Evolutionary conservation across 345 rosid genomes (phyloP).

Genomic region (Aquilaria sinensis): DNA sequence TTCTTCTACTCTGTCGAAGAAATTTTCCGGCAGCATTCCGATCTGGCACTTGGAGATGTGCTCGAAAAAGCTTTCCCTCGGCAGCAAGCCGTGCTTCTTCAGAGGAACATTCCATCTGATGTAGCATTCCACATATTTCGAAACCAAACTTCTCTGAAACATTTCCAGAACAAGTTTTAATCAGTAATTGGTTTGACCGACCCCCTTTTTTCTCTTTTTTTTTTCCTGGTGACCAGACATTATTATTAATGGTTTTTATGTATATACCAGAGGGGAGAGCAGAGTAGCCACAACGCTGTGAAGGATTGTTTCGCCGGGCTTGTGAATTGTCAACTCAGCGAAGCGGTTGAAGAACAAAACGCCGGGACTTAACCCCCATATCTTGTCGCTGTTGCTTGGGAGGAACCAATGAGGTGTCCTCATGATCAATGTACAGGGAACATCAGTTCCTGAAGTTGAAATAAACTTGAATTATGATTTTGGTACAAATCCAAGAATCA

Average conservation of each 20-base stretch:
- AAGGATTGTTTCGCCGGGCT: conserved; percentile 31
- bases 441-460: conserved; percentile 17
- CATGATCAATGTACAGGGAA: conserved; percentile 32
- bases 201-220: too few relatives aligned
- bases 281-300: conserved; percentile 17
- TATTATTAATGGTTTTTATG: too few relatives aligned
- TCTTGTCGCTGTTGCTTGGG: not conserved
- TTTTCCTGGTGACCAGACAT: too few relatives aligned
- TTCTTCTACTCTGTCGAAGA: conserved; percentile 25
- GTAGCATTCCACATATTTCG: conserved; percentile 18
- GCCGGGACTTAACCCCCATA: conserved; percentile 9
- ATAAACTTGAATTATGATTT: too few relatives aligned
- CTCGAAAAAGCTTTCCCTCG: conserved; percentile 12
- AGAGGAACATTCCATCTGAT: conserved; percentile 18
- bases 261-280: conserved; percentile 32
- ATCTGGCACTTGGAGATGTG: conserved; percentile 12
- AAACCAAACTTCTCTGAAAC: conserved; percentile 20
- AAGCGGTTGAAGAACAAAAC: conserved; percentile 28
- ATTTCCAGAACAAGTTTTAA: not conserved
- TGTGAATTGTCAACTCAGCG: conserved; percentile 25
- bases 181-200: too few relatives aligned
- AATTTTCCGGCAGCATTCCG: conserved; percentile 18
- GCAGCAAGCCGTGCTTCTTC: conserved; percentile 23
- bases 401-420: conserved; percentile 29
- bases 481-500: too few relatives aligned